Evolutionary conservation across 2,329 filamentous ascomycete species (phyloP).

Genomic region (Colletotrichum liaoningense): DNA sequence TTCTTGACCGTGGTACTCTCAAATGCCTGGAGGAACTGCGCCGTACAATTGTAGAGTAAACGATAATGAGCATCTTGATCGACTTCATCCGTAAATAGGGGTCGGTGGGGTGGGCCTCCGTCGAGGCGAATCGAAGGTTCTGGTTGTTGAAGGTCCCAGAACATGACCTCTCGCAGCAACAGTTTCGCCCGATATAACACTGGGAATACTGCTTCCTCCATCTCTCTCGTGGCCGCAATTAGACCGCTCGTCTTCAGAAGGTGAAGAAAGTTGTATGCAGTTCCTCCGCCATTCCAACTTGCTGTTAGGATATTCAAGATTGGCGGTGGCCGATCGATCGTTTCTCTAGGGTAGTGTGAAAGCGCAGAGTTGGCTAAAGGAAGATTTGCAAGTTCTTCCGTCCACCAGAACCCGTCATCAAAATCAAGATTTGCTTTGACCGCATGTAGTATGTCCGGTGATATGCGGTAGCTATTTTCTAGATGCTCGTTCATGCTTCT

Average conservation of each 20-base stretch:
- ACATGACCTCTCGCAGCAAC: slow-evolving; percentile 64
- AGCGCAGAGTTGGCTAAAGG: slow-evolving; percentile 51
- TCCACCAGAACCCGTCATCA: slow-evolving; percentile 69
- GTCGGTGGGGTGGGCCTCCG: slow-evolving; percentile 38
- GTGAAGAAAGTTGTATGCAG: slow-evolving; percentile 63
- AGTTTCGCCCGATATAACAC: slow-evolving; percentile 65
- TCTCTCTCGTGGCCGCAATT: slow-evolving; percentile 59
- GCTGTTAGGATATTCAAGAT: slow-evolving; percentile 62
- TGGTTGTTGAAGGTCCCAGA: slow-evolving; percentile 64
- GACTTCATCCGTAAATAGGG: slow-evolving; percentile 51
- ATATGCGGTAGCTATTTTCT: slow-evolving; percentile 56
- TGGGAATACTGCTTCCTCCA: slow-evolving; percentile 61
- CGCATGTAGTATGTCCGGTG: slow-evolving; percentile 52
- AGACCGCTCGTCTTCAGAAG: slow-evolving; percentile 62
- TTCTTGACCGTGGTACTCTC: slow-evolving; percentile 56
- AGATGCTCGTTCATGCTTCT: slow-evolving; percentile 65
- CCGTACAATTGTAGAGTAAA: slow-evolving; percentile 61
- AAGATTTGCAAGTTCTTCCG: slow-evolving; percentile 58
- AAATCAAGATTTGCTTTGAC: slow-evolving; percentile 62
- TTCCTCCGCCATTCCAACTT: slow-evolving; percentile 62
- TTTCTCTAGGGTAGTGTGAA: slow-evolving; percentile 52
- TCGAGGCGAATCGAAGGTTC: slow-evolving; percentile 56
- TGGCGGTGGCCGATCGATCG: slow-evolving; percentile 57
- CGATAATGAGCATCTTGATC: slow-evolving; percentile 60
- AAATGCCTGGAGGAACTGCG: slow-evolving; percentile 64